Percentiles rank a stretch among this genome's conserved stretches.
Conservation (phyloP, 139 green algal genomes). For the Picochlorum sp. region DNA sequence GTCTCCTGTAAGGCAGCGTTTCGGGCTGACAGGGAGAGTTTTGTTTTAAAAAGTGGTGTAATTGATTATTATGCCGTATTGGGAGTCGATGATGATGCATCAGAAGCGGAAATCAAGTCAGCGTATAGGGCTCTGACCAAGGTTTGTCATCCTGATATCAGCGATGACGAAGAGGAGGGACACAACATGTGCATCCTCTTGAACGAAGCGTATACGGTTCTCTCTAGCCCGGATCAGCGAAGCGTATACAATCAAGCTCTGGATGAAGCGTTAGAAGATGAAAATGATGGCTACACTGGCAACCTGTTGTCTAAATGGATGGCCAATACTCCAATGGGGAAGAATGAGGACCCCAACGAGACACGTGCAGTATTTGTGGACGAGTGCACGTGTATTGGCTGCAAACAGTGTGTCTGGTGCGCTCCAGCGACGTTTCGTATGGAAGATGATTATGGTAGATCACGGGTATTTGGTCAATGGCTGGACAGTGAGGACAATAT, state of each 20-base stretch:
- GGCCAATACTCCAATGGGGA: constrained; percentile 44
- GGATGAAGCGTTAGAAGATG: constrained; percentile 33
- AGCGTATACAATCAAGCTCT: constrained; percentile 39
- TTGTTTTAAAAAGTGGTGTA: constrained; percentile 23
- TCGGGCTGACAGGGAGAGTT: too few species aligned
- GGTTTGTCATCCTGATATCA: constrained; percentile 61
- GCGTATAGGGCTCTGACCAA: constrained; percentile 58
- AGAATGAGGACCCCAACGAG: constrained; percentile 50
- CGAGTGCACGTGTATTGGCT: constrained; percentile 77
- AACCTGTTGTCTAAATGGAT: constrained; percentile 69
- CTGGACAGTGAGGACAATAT: constrained; percentile 64
- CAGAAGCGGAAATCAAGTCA: constrained; percentile 53
- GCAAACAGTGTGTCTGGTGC: constrained; percentile 72
- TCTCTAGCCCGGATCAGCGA: constrained; percentile 34
- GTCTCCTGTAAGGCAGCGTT: too few species aligned
- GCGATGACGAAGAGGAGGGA: constrained; percentile 39
- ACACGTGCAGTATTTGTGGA: constrained; percentile 74
- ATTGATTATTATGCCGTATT: constrained; percentile 65
- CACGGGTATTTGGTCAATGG: constrained; percentile 61
- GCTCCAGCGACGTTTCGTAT: constrained; percentile 71
- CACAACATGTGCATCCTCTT: constrained; percentile 79
- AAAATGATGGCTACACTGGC: constrained; percentile 60
- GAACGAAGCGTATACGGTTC: constrained; percentile 55
- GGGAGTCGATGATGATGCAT: constrained; percentile 27
- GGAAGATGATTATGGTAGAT: constrained; percentile 56